Conservation (phyloP, 2,329 filamentous ascomycete species). For the Xylaria sp. region DNA sequence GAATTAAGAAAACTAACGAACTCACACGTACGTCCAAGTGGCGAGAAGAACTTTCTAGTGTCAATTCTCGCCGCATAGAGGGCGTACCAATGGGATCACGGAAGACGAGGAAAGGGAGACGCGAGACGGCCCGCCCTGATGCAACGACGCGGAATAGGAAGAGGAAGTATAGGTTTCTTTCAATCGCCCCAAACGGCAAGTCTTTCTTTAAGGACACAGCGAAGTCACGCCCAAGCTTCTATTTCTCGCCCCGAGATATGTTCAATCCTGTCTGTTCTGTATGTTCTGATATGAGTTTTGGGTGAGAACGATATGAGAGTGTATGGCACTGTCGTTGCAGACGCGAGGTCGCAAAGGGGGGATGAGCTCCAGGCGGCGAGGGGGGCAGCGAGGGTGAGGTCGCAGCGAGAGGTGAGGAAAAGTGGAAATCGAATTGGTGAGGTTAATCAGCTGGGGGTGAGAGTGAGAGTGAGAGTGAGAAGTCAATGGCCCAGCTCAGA, state of each 20-base stretch:
- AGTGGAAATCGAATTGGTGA: neutral
- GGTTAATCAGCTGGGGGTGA: neutral
- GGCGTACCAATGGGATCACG: constrained; percentile 2
- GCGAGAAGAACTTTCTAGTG: constrained; percentile 2
- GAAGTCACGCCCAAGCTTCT: constrained; percentile 1
- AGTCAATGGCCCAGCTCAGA: too few species aligned
- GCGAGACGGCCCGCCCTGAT: neutral
- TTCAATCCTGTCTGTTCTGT: neutral
- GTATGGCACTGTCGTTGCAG: neutral
- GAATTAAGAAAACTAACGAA: constrained; percentile 11
- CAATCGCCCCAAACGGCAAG: neutral
- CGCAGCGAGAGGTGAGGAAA: neutral
- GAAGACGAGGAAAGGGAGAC: neutral
- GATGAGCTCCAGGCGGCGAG: neutral
- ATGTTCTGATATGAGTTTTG: neutral
- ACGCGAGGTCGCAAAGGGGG: neutral
- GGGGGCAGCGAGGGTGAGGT: neutral
- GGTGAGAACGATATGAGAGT: neutral
- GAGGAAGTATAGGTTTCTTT: neutral
- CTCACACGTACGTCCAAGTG: constrained; percentile 10
- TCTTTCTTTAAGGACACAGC: neutral
- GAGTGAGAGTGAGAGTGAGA: too few species aligned
- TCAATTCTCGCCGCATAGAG: constrained; percentile 11
- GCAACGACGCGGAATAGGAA: neutral
- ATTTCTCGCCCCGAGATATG: neutral